Conservation (phyloP, 208 protist species). For the Wallacemonas sp. region DNA sequence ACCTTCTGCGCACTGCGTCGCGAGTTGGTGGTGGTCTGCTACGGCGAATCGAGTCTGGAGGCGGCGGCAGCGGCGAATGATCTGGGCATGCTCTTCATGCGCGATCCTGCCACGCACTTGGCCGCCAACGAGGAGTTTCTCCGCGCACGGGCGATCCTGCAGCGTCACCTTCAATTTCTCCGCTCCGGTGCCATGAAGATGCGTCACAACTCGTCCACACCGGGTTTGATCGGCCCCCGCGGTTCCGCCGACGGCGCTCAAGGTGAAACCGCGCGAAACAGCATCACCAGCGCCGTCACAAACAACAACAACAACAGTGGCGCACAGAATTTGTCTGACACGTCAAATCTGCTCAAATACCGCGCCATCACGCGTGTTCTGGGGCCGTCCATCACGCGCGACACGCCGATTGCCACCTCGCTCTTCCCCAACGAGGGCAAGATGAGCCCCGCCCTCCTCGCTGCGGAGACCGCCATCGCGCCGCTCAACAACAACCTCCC, state of each 20-base stretch:
- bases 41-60: constrained; percentile 42
- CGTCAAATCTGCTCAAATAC: neutral
- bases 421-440: constrained; percentile 2
- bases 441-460: neutral
- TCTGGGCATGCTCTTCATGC: constrained; percentile 32
- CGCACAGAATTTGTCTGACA: neutral
- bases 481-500: neutral
- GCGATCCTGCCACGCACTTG: constrained; percentile 26
- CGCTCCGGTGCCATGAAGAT: neutral
- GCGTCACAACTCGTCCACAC: too few relatives aligned
- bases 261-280: too few relatives aligned
- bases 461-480: neutral
- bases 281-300: neutral
- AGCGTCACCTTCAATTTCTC: constrained; percentile 20
- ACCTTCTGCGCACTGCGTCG: constrained; percentile 43
- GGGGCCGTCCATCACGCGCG: constrained; percentile 5
- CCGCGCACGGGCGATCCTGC: constrained; percentile 21
- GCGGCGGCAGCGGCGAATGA: constrained; percentile 45
- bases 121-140: constrained; percentile 44
- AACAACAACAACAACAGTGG: neutral
- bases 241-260: too few relatives aligned
- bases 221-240: too few relatives aligned
- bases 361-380: neutral
- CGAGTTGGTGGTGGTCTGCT: constrained; percentile 34
- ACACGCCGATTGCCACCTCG: constrained; percentile 13